These are phyloP conservation scores for Cryptococcus sp. DNA, from an alignment of 1,284 basidiomycete species.

Conservation along the genomic window DNA sequence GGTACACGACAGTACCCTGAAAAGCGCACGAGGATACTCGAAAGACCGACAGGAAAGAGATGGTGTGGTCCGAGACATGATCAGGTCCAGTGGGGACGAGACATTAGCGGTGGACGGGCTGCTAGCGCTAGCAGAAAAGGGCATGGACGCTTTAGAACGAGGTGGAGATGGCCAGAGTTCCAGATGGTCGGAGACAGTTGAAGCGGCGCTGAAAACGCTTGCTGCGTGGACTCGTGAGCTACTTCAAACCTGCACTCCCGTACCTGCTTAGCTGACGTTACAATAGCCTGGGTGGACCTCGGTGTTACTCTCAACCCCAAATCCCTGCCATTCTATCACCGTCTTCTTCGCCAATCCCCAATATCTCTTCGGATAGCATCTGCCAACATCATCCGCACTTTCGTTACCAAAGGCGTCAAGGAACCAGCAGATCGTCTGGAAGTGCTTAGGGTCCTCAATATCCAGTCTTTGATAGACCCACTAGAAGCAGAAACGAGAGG, in stretches of 20 bases:
- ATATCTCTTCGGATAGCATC: slow-evolving; percentile 77
- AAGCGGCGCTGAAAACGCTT: slow-evolving; percentile 86
- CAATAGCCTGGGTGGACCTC: slow-evolving; percentile 94
- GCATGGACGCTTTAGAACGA: slow-evolving; percentile 59
- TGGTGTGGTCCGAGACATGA: slow-evolving; percentile 79
- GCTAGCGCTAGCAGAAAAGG: slow-evolving; percentile 76
- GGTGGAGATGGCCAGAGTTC: slow-evolving; percentile 58
- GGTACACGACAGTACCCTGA: slow-evolving; percentile 86
- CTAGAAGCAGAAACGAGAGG: slow-evolving; percentile 74
- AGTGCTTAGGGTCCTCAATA: slow-evolving; percentile 83
- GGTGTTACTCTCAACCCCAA: slow-evolving; percentile 89
- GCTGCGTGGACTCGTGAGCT: slow-evolving; percentile 89
- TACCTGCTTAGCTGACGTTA: slow-evolving; percentile 17
- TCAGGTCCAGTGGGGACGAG: slow-evolving; percentile 81
- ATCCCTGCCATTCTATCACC: slow-evolving; percentile 83
- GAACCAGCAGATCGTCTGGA: slow-evolving; percentile 88
- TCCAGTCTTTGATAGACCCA: slow-evolving; percentile 75
- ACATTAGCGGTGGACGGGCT: slow-evolving; percentile 83
- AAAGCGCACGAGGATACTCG: slow-evolving; percentile 73
- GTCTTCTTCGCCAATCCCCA: slow-evolving; percentile 77
- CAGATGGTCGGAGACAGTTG: slow-evolving; percentile 73
- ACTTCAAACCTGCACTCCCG: too few species aligned
- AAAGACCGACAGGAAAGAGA: slow-evolving; percentile 74
- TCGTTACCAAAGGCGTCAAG: slow-evolving; percentile 90
- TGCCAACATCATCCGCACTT: slow-evolving; percentile 74